Base-by-base conservation (phyloP, 805 yeast species). In the Blastobotrys terrestris region DNA sequence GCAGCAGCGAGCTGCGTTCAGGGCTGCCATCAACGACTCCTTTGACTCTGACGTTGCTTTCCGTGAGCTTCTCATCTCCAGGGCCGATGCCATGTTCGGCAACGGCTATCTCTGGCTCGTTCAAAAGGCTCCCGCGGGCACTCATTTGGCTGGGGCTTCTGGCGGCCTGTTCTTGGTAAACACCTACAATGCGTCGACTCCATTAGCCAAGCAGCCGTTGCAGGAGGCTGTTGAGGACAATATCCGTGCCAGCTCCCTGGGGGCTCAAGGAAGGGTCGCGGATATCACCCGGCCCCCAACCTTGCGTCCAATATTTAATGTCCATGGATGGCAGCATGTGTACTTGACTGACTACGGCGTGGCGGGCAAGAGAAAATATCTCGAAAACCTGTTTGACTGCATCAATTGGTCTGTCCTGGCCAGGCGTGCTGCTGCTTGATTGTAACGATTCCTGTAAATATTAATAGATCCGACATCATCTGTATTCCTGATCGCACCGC, bases 81-180 rank as follows among this genome's bases (percentile, higher is more conserved):
- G 95, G 2, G 89, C 90, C 14, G 71, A 74, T 45, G 79, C 88
- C 8, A 82, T 87, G 60, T 84, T 87, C 58, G 98, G 98, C 50
- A 95, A 90, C 67, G 99, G 99, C 1, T 81, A 76, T 63, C 83
- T 90, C n/a, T 94, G 99, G 98, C 73, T 94, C 21, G 85, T 92
- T 42, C 49, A 49, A 43, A 50, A 49, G 49, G 48, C 46, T 31
- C 51, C 51, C 46, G 39, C 44, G 19, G 54, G 53, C 31, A 50
- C 46, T 6, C 35, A 26, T 11, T 11, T 26, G 8, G 11, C 35
- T 11, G 35, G 35, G 35, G 35, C 35, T 11, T 26, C 35, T 26
- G 35, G 35, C 35, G 35, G 35, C 5, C 35, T 26, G 8, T 26
- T 26, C 35, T 26, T 26, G 35, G 35, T 90, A 54, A 92, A 92